phyloP scores from a whole-genome alignment of 108 stramenopile genomes.

The Skeletonema menzelii region DNA sequence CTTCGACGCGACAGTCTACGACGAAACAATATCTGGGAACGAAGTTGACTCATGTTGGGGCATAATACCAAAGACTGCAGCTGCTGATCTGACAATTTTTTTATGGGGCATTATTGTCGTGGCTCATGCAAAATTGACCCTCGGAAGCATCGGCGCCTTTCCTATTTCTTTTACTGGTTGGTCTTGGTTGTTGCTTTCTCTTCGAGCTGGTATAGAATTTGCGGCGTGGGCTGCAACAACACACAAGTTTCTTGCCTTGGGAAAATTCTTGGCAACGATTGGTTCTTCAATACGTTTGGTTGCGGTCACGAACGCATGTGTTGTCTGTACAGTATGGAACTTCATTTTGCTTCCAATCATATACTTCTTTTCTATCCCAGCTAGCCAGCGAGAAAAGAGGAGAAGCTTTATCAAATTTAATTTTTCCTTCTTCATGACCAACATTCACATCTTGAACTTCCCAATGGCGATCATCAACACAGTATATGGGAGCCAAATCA shows the following conservation, averaged over 20 bases:
- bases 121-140: constrained; percentile 16
- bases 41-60: constrained; percentile 7
- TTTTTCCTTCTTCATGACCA: constrained; percentile 61
- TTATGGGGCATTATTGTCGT: constrained; percentile 35
- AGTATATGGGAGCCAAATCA: constrained; percentile 39
- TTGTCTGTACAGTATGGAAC: constrained; percentile 78
- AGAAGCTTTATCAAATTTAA: constrained; percentile 59
- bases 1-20: constrained; percentile 10
- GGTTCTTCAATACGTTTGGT: constrained; percentile 43
- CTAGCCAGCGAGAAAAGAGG: constrained; percentile 44
- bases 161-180: constrained; percentile 48
- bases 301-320: constrained; percentile 37
- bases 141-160: constrained; percentile 30
- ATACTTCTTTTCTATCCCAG: constrained; percentile 55
- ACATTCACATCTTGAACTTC: constrained; percentile 77
- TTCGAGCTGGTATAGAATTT: constrained; percentile 37
- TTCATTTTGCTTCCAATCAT: constrained; percentile 70
- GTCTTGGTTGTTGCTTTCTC: constrained; percentile 45
- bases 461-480: constrained; percentile 54
- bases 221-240: constrained; percentile 17
- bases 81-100: constrained; percentile 18
- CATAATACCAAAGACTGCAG: constrained; percentile 30
- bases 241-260: background rate
- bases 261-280: constrained; percentile 11
- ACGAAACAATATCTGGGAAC: background rate